These are phyloP conservation scores for Boletus subcaerulescens DNA, from an alignment of 768 basidiomycete genomes.

Conservation along the genomic window DNA sequence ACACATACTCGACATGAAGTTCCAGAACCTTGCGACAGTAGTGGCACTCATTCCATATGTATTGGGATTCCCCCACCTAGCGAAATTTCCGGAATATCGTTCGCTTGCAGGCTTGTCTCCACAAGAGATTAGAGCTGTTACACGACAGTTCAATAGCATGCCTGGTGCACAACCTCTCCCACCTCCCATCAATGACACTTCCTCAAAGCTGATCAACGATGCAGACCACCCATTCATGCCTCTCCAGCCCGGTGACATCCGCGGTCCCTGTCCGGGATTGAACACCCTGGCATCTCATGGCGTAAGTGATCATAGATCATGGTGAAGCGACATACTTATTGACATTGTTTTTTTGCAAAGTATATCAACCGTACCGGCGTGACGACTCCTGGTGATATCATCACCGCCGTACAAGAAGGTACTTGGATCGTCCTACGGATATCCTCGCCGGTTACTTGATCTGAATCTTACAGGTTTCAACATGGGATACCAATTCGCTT, in stretches of 20 bases:
- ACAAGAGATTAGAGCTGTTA: slow-evolving; percentile 10
- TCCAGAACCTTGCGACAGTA: neutral
- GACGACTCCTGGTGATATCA: slow-evolving; percentile 19
- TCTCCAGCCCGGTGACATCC: slow-evolving; percentile 14
- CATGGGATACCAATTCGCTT: slow-evolving; percentile 17
- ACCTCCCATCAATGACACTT: slow-evolving; percentile 17
- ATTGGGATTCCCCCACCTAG: slow-evolving; percentile 10
- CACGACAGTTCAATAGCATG: neutral
- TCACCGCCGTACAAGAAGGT: slow-evolving; percentile 22
- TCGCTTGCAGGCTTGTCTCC: slow-evolving; percentile 17
- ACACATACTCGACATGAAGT: neutral
- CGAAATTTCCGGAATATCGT: slow-evolving; percentile 13
- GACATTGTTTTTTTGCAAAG: neutral
- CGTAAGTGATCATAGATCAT: slow-evolving; percentile 2
- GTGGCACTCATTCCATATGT: neutral
- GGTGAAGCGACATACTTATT: neutral
- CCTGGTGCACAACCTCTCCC: slow-evolving; percentile 16
- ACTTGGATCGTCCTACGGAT: neutral
- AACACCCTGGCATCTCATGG: slow-evolving; percentile 24
- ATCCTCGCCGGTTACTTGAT: neutral
- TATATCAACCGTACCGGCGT: slow-evolving; percentile 17
- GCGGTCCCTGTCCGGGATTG: slow-evolving; percentile 21
- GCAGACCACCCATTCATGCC: slow-evolving; percentile 6
- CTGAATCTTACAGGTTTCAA: slow-evolving; percentile 13
- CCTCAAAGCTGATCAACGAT: slow-evolving; percentile 13